Evolutionary conservation across 1,284 basidiomycete genomes (phyloP), one percentile per base, ranked within the genome.

Genomic region (Boletus smithii): DNA sequence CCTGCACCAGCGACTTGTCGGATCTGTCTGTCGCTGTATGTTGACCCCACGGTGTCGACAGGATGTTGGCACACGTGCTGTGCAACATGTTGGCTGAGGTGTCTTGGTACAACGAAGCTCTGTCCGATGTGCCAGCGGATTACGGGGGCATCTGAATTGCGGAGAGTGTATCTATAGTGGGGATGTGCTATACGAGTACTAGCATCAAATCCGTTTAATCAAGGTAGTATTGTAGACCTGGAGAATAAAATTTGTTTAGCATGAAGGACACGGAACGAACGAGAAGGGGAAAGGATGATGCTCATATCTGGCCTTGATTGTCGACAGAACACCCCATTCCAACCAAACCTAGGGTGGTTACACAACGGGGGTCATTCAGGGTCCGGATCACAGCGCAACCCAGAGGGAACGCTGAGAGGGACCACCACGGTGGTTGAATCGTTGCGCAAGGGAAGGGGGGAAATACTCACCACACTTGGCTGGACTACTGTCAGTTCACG

Each of bases 51-150:
- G 0, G 77, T 82, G 3, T 88, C 85, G n/a, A 88, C 85, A 0
- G 87, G 86, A 4, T 90, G 87, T 62, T 90, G 88, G 88, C 87
- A 90, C 60, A 85, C 85, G 0, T 89, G 84, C 56, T 90, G 88
- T 62, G 71, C 80, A 34, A 80, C 80, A 60, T 90, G 87, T 60
- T 90, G 87, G 87, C 65, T 90, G 37, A 79, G 81, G 9, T 89
- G 88, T 62, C 71, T 90, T 35, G 85, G 84, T n/a, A 80, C 84
- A 7, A 88, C 85, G 3, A 86, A 82, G 60, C 72, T 89, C 13
- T 90, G 87, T 65, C 87, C 87, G 0, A 89, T 90, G 53, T 90
- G 87, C 72, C 88, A 89, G 65, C 77, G 88, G 39, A 90, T 90
- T 49, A 90, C 87, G 20, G 73, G 74, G 3, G 85, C 85, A 8